Evolutionary conservation across 257 asterid species (phyloP).

Genomic region (Plantago elongata): DNA sequence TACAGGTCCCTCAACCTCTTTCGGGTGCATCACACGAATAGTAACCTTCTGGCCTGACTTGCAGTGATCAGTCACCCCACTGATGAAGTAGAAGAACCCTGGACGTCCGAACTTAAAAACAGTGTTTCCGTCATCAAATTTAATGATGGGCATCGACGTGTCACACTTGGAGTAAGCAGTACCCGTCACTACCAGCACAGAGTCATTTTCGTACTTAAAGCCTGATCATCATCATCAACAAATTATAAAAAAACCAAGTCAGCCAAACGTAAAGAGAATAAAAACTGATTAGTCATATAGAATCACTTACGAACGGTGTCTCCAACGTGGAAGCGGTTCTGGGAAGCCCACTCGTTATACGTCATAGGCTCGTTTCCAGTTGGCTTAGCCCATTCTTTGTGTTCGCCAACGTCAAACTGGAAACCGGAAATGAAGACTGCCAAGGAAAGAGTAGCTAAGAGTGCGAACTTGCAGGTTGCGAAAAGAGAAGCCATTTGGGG

Average conservation of each 20-base stretch:
- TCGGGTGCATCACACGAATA: constrained; percentile 60
- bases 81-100: constrained; percentile 66
- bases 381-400: constrained; percentile 52
- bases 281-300: neutral
- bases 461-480: neutral
- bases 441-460: constrained; percentile 21
- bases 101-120: constrained; percentile 42
- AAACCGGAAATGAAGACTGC: constrained; percentile 29
- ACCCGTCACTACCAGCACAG: constrained; percentile 50
- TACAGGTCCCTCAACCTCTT: constrained; percentile 26
- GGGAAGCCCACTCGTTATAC: constrained; percentile 74
- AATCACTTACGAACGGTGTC: constrained; percentile 50
- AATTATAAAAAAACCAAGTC: neutral
- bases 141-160: constrained; percentile 44
- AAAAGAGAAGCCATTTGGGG: neutral
- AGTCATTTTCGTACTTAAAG: constrained; percentile 60
- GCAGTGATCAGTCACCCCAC: constrained; percentile 63
- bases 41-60: constrained; percentile 52
- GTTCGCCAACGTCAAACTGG: constrained; percentile 54
- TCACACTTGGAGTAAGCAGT: constrained; percentile 49
- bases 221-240: constrained; percentile 24
- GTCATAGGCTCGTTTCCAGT: constrained; percentile 53
- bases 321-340: constrained; percentile 57
- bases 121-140: constrained; percentile 45
- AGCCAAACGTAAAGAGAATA: neutral